Base-by-base conservation (phyloP, 108 stramenopile genomes). In the Seminavis robusta region DNA sequence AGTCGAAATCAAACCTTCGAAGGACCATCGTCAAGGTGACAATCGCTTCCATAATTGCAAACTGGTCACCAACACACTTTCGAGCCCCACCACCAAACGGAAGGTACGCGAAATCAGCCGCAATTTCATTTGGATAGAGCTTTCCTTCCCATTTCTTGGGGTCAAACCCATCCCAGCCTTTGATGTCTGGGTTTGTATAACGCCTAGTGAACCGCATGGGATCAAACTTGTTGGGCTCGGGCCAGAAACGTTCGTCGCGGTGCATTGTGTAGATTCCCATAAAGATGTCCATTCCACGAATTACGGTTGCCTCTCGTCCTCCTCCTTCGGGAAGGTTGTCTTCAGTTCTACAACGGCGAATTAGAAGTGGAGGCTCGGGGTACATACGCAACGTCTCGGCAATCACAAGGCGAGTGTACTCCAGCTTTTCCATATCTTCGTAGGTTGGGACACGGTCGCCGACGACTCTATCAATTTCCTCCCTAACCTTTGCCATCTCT, bases 1-100 rank as follows among this genome's bases (percentile, higher is more conserved):
- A 98, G 19, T 93, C 93, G 63, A 98, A 98, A n/a, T 89, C 88
- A 60, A 84, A 95, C 26, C 92, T 77, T 27, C 92, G 74, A 50
- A 94, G 58, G 38, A 96, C 83, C 83, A 90, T 95, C 3, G 94
- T 81, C 36, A 98, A 71, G 13, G 94, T 95, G 7, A 95, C 93
- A 1, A 86, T 87, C 10, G 95, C 94, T 64, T 98, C 97, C 67
- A 98, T 67, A 13, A 82, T 71, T 3, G 97, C 97, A 66, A 98
- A 98, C 50, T 98, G 92, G 63, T 98, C 97, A 1, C 97, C 97
- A 11, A 98, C 86, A 61, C 97, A 98, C 66, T 96, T 98, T 31
- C 97, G 80, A 37, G 90, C 76, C 6, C 97, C 97, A 20, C 88
- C 97, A 41, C 95, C 94, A 55, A 95, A 95, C 20, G 94, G 92